These are phyloP conservation scores for Ophiostoma sp. DNA, from an alignment of 2,329 filamentous ascomycete species.

Conservation along the genomic window DNA sequence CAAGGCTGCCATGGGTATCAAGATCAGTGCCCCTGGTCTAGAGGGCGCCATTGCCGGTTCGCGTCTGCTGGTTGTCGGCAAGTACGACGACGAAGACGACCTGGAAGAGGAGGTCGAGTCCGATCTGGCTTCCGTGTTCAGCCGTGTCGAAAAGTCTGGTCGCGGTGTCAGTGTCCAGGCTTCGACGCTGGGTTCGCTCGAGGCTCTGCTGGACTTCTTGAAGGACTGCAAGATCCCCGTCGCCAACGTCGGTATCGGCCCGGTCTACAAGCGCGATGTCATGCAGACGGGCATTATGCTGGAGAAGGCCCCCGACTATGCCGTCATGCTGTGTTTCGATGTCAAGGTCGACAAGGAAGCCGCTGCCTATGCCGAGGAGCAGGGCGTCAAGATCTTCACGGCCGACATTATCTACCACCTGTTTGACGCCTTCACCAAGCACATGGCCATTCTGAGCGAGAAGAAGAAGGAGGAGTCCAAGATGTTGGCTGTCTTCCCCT, in stretches of 20 bases:
- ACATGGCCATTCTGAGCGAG: conserved; percentile 83
- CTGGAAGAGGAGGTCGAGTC: conserved; percentile 95
- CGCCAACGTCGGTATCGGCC: conserved; percentile 93
- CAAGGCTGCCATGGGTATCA: conserved; percentile 97
- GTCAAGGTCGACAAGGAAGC: conserved; percentile 99
- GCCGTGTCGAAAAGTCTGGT: conserved; percentile 85
- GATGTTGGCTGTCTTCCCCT: conserved; percentile 93
- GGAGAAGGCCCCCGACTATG: conserved; percentile 90
- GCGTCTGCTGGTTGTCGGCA: conserved; percentile 87
- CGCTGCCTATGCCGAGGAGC: conserved; percentile 83
- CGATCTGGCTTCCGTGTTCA: conserved; percentile 87
- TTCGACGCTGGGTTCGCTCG: conserved; percentile 93
- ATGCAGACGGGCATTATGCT: conserved; percentile 95
- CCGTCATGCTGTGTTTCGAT: conserved; percentile 99
- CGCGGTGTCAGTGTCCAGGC: conserved; percentile 96
- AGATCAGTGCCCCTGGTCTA: conserved; percentile 94
- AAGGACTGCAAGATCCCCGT: conserved; percentile 96
- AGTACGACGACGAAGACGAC: conserved; percentile 95
- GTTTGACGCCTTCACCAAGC: conserved; percentile 93
- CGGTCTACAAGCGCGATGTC: conserved; percentile 96
- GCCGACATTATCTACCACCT: conserved; percentile 99
- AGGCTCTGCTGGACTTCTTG: conserved; percentile 94
- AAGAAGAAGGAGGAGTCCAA: conserved; percentile 97
- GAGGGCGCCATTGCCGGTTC: conserved; percentile 97
- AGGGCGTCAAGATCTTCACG: conserved; percentile 96